These are phyloP conservation scores for Alternaria panax DNA, from an alignment of 2,329 filamentous ascomycete genomes.

Conservation along the genomic window DNA sequence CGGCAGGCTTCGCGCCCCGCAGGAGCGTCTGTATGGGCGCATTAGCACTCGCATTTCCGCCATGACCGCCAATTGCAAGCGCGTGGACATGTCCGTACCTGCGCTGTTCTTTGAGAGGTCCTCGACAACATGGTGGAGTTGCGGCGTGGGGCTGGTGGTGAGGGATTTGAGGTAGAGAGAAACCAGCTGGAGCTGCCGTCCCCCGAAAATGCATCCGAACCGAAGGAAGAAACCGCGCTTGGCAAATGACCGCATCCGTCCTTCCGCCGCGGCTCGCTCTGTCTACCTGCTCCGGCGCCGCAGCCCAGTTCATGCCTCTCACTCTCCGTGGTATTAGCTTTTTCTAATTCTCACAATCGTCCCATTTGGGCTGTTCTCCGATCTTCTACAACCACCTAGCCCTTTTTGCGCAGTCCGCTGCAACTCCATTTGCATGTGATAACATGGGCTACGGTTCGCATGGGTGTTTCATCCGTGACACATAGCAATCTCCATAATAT, in stretches of 20 bases:
- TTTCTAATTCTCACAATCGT: not conserved
- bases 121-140: constrained; percentile 54
- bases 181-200: constrained; percentile 45
- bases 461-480: not conserved
- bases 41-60: constrained; percentile 31
- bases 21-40: constrained; percentile 59
- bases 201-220: constrained; percentile 44
- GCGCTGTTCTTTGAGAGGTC: constrained; percentile 56
- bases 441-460: not conserved
- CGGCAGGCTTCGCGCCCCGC: constrained; percentile 59
- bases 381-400: not conserved
- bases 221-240: constrained; percentile 34
- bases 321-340: not conserved
- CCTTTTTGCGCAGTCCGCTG: not conserved
- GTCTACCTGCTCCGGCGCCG: constrained; percentile 8
- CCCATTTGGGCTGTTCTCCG: not conserved
- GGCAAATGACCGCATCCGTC: constrained; percentile 40
- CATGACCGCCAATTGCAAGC: constrained; percentile 34
- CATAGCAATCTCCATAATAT: no score
- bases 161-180: constrained; percentile 44
- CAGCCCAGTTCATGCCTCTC: not conserved
- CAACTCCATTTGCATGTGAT: constrained; percentile 7
- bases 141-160: constrained; percentile 40
- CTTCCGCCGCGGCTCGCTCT: constrained; percentile 26
- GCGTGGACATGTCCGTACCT: constrained; percentile 50